Evolutionary conservation across 768 basidiomycete genomes (phyloP), one percentile per base, ranked within the genome.

Genomic region (Kwoniella shandongensis): DNA sequence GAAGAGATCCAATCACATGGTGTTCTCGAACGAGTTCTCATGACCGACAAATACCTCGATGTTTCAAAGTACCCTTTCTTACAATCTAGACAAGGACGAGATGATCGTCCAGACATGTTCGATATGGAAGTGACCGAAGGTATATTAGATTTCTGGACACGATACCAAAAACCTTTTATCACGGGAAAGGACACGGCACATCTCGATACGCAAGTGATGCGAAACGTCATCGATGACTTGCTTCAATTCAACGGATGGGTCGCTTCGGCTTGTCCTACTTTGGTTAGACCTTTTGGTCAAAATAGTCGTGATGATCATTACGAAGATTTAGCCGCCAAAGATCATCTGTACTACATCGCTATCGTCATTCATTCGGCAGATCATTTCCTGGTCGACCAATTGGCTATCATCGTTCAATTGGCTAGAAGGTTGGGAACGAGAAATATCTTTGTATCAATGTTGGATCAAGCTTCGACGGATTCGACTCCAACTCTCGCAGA

Each of bases 211-310:
- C 94, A 99, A 74, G 87, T 86, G 53, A 88, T 98, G 22, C 81
- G 91, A 53, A 85, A 82, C 45, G 86, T 93, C 3, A 89, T 99
- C 45, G 96, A 99, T 76, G 89, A 90, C 63, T 81, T 99, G 0
- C 81, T 98, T n/a, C 88, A 89, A 15, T 83, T 97, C 54, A 97
- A 98, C 68, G 96, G 96, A 17, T 99, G 96, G 96, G 96, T 94
- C 13, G 91, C 92, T 23, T 91, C 91, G 2, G 84, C 90, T 26
- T 99, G 94, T 74, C 91, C 94, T 7, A 93, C 90, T 0, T 82
- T 99, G 32, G 83, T 83, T 2, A 86, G 96, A n/a, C 96, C 96
- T 2, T 99, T 99, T 68, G 90, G 89, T 4, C 88, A 93, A 72
- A 89, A 92, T 78, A 87, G 85, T 66, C 82, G 85, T 59, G 86